A percentile compares a stretch with the other conserved stretches of the same genome.
Conservation (phyloP, 306 rosid genomes). For the Prunus mongolica region DNA sequence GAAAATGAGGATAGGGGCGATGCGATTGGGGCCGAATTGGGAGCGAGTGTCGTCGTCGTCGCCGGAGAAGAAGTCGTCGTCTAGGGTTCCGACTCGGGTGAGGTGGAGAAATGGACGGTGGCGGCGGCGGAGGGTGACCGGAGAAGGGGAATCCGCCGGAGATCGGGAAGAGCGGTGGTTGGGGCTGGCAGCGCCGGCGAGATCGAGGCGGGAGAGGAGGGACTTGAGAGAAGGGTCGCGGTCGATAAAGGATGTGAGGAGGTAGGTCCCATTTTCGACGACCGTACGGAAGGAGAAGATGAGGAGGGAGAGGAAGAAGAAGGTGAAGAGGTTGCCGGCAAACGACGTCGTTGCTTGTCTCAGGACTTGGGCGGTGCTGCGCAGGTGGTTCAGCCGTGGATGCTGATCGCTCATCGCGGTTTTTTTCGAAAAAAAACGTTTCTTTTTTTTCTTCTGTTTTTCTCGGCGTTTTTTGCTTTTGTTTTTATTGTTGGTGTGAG, state of each 20-base stretch:
- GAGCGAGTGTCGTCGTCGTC: conserved; percentile 70
- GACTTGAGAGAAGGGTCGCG: conserved; percentile 75
- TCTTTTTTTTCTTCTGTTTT: background rate
- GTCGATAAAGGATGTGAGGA: conserved; percentile 76
- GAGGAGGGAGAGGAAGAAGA: conserved; percentile 74
- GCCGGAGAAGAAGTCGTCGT: conserved; percentile 83
- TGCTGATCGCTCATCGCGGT: conserved; percentile 62
- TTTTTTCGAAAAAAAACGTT: conserved; percentile 20
- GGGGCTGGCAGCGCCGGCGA: conserved; percentile 29
- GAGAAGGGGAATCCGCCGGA: conserved; percentile 24
- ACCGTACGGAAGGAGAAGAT: conserved; percentile 68
- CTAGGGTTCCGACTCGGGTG: conserved; percentile 86
- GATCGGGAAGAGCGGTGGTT: conserved; percentile 17
- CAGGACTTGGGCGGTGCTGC: conserved; percentile 51
- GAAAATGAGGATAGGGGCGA: conserved; percentile 31
- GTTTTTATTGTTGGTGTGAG: background rate
- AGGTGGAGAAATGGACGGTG: conserved; percentile 81
- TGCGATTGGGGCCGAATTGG: conserved; percentile 48
- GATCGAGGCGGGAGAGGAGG: conserved; percentile 78
- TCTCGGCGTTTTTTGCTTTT: background rate
- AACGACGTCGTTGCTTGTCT: conserved; percentile 44
- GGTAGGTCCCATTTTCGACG: conserved; percentile 64
- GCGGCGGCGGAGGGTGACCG: conserved; percentile 33
- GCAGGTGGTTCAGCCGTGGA: conserved; percentile 60
- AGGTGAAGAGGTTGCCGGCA: conserved; percentile 47